Conservation (phyloP, 2,329 filamentous ascomycete species). For the Dothiorella sarmentorum region DNA sequence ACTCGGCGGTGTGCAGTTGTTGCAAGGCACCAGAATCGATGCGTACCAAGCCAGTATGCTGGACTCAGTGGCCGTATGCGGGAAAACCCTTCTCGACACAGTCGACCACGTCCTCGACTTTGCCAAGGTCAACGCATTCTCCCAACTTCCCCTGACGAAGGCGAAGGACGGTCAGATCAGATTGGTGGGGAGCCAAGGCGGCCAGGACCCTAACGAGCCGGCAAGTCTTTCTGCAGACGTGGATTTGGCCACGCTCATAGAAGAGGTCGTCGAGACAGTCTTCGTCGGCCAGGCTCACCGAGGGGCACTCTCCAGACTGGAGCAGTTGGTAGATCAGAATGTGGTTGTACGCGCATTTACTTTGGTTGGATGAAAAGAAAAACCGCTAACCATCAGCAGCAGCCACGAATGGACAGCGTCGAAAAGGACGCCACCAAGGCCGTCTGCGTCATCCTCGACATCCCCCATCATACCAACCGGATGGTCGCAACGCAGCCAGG, state of each 20-base stretch:
- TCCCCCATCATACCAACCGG: slow-evolving; percentile 49
- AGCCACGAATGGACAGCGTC: too few relatives aligned
- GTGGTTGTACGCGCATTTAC: slow-evolving; percentile 37
- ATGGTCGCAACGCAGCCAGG: slow-evolving; percentile 55
- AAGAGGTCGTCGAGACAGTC: slow-evolving; percentile 38
- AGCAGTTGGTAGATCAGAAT: background rate
- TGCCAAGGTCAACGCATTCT: slow-evolving; percentile 38
- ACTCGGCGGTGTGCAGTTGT: slow-evolving; percentile 46
- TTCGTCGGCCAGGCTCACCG: slow-evolving; percentile 6
- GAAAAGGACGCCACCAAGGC: slow-evolving; percentile 13
- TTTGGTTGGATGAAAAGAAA: background rate
- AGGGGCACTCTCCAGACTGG: background rate
- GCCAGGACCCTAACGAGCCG: slow-evolving; percentile 29
- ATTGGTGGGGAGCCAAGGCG: slow-evolving; percentile 25
- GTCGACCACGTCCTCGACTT: slow-evolving; percentile 44
- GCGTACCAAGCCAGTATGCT: slow-evolving; percentile 29
- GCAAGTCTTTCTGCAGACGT: slow-evolving; percentile 26
- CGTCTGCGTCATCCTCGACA: slow-evolving; percentile 47
- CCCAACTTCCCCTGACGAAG: slow-evolving; percentile 22
- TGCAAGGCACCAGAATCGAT: slow-evolving; percentile 43
- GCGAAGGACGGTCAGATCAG: slow-evolving; percentile 35
- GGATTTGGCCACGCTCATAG: slow-evolving; percentile 34
- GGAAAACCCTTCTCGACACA: slow-evolving; percentile 39
- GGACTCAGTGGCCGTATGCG: slow-evolving; percentile 38
- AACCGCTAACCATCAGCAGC: background rate